Percentiles rank a stretch among this genome's conserved stretches.
Conservation (phyloP, 441 rosid genomes). For the Brassica balearica region DNA sequence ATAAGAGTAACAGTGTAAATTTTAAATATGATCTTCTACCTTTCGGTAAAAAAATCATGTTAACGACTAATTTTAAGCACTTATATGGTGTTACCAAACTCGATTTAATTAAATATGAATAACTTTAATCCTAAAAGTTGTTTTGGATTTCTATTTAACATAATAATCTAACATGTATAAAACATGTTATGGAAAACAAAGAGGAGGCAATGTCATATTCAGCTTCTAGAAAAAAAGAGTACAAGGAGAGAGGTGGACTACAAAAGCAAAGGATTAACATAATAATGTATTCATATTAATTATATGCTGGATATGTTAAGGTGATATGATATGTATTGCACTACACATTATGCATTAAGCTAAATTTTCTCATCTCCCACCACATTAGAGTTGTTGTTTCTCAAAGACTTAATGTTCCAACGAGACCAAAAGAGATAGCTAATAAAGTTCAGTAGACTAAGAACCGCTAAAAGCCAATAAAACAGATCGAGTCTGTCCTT, state of each 20-base stretch:
- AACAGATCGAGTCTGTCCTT: constrained; percentile 84
- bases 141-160: not conserved
- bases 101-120: not conserved
- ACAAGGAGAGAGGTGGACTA: constrained; percentile 19
- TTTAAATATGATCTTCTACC: constrained; percentile 5
- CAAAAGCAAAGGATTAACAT: constrained; percentile 8
- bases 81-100: not conserved
- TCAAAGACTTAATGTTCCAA: constrained; percentile 54
- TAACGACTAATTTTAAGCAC: not conserved
- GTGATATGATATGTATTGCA: not conserved
- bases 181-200: not conserved
- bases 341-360: constrained; percentile 29
- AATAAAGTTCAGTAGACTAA: constrained; percentile 75
- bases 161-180: not conserved
- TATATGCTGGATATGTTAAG: constrained; percentile 30
- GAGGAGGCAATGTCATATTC: not conserved
- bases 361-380: constrained; percentile 41
- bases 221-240: constrained; percentile 12
- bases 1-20: not conserved
- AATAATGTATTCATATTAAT: constrained; percentile 32
- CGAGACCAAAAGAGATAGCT: constrained; percentile 76
- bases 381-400: constrained; percentile 35
- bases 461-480: constrained; percentile 81
- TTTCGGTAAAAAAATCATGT: not conserved
- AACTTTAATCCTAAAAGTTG: not conserved